These are phyloP conservation scores for Fusarium sp. DNA, from an alignment of 2,329 filamentous ascomycete species.

Conservation along the genomic window DNA sequence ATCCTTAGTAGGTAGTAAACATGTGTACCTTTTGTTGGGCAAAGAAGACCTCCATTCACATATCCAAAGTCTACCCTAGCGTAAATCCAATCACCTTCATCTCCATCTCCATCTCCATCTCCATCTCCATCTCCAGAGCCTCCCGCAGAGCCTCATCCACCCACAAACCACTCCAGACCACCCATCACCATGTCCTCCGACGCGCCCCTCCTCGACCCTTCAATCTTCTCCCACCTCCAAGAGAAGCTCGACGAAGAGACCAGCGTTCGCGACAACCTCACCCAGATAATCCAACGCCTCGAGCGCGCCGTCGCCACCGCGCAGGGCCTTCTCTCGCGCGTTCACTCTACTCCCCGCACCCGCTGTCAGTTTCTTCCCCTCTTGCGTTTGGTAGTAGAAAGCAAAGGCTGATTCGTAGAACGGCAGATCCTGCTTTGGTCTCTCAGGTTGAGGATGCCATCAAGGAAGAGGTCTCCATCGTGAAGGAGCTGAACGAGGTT, in stretches of 20 bases:
- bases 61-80: slow-evolving; percentile 12
- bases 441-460: slow-evolving; percentile 77
- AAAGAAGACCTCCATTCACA: slow-evolving; percentile 8
- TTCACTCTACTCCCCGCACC: slow-evolving; percentile 83
- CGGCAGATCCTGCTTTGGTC: slow-evolving; percentile 71
- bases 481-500: slow-evolving; percentile 75
- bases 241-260: slow-evolving; percentile 89
- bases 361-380: slow-evolving; percentile 56
- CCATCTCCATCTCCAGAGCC: slow-evolving; percentile 20
- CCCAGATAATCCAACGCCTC: slow-evolving; percentile 81
- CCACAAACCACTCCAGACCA: slow-evolving; percentile 13
- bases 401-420: background rate
- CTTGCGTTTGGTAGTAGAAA: background rate
- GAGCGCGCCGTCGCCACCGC: slow-evolving; percentile 85
- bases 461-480: slow-evolving; percentile 74
- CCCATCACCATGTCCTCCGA: slow-evolving; percentile 48
- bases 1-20: background rate
- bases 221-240: slow-evolving; percentile 89
- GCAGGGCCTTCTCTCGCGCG: slow-evolving; percentile 85
- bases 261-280: slow-evolving; percentile 82
- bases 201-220: slow-evolving; percentile 70
- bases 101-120: slow-evolving; percentile 15
- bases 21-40: background rate
- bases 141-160: slow-evolving; percentile 37
- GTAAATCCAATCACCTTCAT: slow-evolving; percentile 15